These are phyloP conservation scores for Testicularia cyperi DNA, from an alignment of 1,284 basidiomycete genomes.

Conservation along the genomic window DNA sequence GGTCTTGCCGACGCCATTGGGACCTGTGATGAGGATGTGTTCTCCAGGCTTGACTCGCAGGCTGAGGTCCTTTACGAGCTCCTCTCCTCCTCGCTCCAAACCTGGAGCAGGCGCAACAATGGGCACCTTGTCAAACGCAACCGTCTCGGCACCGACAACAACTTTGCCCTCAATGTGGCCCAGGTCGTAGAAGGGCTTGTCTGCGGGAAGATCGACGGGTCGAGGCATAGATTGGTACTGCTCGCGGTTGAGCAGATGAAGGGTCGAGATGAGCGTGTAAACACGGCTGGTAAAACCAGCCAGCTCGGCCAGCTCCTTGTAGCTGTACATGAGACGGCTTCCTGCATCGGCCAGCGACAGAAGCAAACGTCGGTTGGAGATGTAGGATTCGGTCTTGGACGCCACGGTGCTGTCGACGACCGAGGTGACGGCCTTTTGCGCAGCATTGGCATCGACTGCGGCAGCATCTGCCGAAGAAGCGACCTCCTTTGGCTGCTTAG, in stretches of 20 bases:
- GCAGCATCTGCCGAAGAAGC: background rate
- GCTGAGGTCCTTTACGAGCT: conserved; percentile 74
- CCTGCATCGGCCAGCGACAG: conserved; percentile 93
- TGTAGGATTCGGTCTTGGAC: conserved; percentile 73
- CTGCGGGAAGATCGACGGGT: conserved; percentile 41
- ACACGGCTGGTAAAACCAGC: conserved; percentile 87
- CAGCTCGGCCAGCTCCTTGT: conserved; percentile 80
- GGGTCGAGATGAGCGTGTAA: conserved; percentile 80
- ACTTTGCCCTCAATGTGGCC: conserved; percentile 61
- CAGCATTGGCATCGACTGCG: conserved; percentile 74
- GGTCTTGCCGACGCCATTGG: conserved; percentile 81
- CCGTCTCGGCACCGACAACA: conserved; percentile 15
- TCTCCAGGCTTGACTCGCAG: conserved; percentile 75
- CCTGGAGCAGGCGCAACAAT: conserved; percentile 71
- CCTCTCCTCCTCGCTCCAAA: conserved; percentile 65
- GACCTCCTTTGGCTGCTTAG: conserved; percentile 20
- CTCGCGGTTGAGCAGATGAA: conserved; percentile 66
- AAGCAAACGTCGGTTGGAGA: conserved; percentile 81
- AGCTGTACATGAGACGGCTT: conserved; percentile 85
- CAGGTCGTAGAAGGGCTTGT: conserved; percentile 53
- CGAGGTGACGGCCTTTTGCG: background rate
- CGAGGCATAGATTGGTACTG: conserved; percentile 54
- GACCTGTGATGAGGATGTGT: conserved; percentile 90
- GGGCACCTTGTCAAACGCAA: conserved; percentile 66
- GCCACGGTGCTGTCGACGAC: conserved; percentile 64